A percentile compares a stretch with the other conserved stretches of the same genome.
Conservation (phyloP, 257 asterid genomes). For the Apocynum venetum region DNA sequence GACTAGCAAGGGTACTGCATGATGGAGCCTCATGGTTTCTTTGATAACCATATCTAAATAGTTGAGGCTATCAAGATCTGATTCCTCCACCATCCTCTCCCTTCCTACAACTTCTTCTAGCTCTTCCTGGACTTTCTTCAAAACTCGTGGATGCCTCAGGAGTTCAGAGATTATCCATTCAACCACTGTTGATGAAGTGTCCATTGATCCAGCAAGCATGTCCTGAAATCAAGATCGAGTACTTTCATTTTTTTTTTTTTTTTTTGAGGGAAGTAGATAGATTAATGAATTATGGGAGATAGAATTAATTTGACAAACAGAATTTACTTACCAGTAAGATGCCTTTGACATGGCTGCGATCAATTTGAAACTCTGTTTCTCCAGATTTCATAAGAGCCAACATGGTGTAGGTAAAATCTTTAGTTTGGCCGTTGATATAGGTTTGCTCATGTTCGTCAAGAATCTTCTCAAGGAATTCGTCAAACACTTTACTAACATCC, state of each 20-base stretch:
- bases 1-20: not conserved
- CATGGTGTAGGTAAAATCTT: slow-evolving; percentile 2
- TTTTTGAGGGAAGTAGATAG: not conserved
- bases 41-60: slow-evolving; percentile 11
- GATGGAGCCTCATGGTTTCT: slow-evolving; percentile 11
- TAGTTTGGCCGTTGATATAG: not conserved
- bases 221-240: not conserved
- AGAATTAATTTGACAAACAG: too few relatives aligned
- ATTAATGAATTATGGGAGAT: too few relatives aligned
- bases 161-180: slow-evolving; percentile 16
- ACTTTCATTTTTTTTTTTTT: too few relatives aligned
- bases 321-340: slow-evolving; percentile 1
- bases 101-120: slow-evolving; percentile 6
- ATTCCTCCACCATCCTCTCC: slow-evolving; percentile 11
- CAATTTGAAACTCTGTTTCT: slow-evolving; percentile 8
- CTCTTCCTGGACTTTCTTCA: slow-evolving; percentile 2
- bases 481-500: not conserved
- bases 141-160: slow-evolving; percentile 1
- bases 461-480: not conserved
- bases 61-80: not conserved
- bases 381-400: slow-evolving; percentile 8
- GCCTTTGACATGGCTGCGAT: slow-evolving; percentile 12
- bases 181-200: slow-evolving; percentile 12
- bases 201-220: slow-evolving; percentile 10
- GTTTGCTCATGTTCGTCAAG: not conserved